Conservation (phyloP, 1,284 basidiomycete species). For the Ustilago tritici region DNA sequence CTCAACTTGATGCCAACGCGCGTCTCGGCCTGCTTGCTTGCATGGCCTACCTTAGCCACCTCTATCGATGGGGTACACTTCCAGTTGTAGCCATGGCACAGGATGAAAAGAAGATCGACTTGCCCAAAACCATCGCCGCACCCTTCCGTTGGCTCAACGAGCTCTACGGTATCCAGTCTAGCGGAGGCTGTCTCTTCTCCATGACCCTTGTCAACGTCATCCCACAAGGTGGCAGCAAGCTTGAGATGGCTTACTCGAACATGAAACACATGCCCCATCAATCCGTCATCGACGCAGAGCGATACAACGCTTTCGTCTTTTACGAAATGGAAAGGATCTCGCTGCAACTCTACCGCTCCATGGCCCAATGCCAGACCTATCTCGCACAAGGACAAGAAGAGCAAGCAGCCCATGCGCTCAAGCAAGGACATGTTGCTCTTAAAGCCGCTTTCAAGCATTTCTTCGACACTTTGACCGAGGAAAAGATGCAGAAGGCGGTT, state of each 20-base stretch:
- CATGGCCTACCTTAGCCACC: constrained; percentile 45
- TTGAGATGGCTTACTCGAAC: constrained; percentile 48
- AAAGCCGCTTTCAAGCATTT: constrained; percentile 48
- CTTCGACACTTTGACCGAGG: constrained; percentile 49
- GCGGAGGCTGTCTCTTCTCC: constrained; percentile 45
- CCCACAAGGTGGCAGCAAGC: background rate
- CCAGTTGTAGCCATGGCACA: constrained; percentile 52
- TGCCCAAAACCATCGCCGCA: constrained; percentile 26
- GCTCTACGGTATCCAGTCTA: constrained; percentile 46
- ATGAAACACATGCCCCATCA: constrained; percentile 47
- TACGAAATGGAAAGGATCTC: constrained; percentile 50
- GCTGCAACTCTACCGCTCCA: constrained; percentile 37
- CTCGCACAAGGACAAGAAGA: constrained; percentile 27
- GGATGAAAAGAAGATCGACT: constrained; percentile 39
- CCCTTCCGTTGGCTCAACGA: constrained; percentile 51
- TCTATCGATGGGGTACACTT: constrained; percentile 50
- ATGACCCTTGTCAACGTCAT: constrained; percentile 52
- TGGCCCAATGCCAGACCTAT: constrained; percentile 34
- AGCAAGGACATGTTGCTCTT: constrained; percentile 38
- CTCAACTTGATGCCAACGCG: constrained; percentile 28
- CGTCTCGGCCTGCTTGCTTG: constrained; percentile 46
- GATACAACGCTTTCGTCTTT: constrained; percentile 49
- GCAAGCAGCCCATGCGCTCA: constrained; percentile 36
- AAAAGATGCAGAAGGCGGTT: constrained; percentile 46
- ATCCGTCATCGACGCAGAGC: constrained; percentile 39